These are phyloP conservation scores for Hypoxylon cercidicola DNA, from an alignment of 495 filamentous ascomycete genomes.

Conservation along the genomic window DNA sequence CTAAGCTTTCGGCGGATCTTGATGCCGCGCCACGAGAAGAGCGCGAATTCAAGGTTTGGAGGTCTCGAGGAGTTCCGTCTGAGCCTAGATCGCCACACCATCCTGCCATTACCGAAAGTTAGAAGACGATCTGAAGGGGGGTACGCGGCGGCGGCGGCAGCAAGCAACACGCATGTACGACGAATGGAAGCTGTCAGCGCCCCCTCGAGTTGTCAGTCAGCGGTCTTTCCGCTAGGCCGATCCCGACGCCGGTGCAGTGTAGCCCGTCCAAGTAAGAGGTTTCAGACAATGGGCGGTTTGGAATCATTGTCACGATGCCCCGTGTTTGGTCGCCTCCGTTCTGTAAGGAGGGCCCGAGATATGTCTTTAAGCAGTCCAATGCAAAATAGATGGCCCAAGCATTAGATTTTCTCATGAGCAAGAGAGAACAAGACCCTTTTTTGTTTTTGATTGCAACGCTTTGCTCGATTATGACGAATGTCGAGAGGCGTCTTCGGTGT, in stretches of 20 bases:
- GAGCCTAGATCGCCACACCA: conserved; percentile 33
- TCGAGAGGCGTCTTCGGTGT: background rate
- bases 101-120: conserved; percentile 28
- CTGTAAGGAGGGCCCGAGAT: conserved; percentile 11
- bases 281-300: conserved; percentile 1
- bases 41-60: conserved; percentile 35
- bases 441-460: too few species aligned
- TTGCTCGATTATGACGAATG: background rate
- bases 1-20: conserved; percentile 56
- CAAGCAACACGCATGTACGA: conserved; percentile 18
- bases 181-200: conserved; percentile 6
- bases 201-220: conserved; percentile 9
- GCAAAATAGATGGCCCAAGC: conserved; percentile 24
- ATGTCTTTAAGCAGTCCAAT: conserved; percentile 23
- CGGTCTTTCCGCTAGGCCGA: conserved; percentile 13
- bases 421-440: conserved; percentile 16
- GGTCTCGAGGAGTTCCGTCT: conserved; percentile 31
- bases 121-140: conserved; percentile 16
- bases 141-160: conserved; percentile 1
- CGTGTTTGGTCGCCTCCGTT: conserved; percentile 10
- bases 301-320: conserved; percentile 15
- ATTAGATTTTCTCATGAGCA: conserved; percentile 25
- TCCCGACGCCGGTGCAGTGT: conserved; percentile 14
- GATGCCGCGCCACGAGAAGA: conserved; percentile 25
- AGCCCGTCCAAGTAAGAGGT: conserved; percentile 1